Base-by-base conservation (phyloP, 2,329 filamentous ascomycete species). In the Parastagonospora nodorum region DNA sequence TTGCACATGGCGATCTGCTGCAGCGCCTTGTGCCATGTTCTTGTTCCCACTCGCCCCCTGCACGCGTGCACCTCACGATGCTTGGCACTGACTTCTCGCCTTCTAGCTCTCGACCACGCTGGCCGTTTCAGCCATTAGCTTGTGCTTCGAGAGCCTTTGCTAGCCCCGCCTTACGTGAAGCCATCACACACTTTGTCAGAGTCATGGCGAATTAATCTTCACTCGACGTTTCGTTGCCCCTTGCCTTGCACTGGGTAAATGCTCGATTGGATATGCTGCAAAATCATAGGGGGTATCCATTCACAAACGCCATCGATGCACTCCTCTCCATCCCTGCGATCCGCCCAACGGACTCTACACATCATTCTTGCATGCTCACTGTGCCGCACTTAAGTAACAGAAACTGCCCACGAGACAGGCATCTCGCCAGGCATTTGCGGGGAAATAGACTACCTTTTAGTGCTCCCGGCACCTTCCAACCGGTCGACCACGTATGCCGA, bases 241-340 rank as follows among this genome's bases (percentile, higher is more conserved):
- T 39, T 43, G 38, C 39, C 29, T 48, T 40, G 30, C 46, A 50
- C 42, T 27, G n/a, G 36, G 28, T 32, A 42, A 41, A 45, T 54
- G 38, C 53, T 52, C 49, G 48, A 57, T 60, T 59, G 38, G 42
- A 53, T 53, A 53, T 50, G 61, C 58, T 57, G 53, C 50, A 60
- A 64, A 65, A 66, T 60, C 58, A 49, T 63, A 58, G 55, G 66
- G 67, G 68, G 71, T 69, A 71, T 67, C 66, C 62, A 51, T 57
- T 58, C 52, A 60, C 59, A 68, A 71, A 73, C 69, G 68, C 70
- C 68, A 55, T 62, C 38, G 55, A 72, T 69, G 68, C 62, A 53
- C 60, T 57, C 33, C 36, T 38, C 49, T 51, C 35, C 41, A 29
- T 33, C 38, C 43, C 24, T 43, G n/a, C 12, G 14, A 48, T 53